Percentiles rank a stretch among this genome's conserved stretches.
Conservation (phyloP, 305 asterid genomes). For the Rubia peregrina region DNA sequence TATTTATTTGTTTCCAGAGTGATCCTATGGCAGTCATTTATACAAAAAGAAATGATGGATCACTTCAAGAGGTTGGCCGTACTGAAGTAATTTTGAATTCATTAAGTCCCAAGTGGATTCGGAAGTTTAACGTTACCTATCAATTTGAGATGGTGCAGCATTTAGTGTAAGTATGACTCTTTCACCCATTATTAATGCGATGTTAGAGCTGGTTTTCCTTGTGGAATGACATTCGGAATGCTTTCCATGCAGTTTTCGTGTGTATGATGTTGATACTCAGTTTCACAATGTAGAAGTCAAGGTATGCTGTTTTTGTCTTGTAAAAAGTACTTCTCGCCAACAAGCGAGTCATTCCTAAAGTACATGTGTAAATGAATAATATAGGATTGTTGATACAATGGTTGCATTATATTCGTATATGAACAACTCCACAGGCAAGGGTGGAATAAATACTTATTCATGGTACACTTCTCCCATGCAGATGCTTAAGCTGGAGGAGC, state of each 20-base stretch:
- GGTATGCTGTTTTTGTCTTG: slow-evolving; percentile 36
- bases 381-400: not conserved
- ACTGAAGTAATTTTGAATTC: slow-evolving; percentile 96
- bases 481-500: slow-evolving; percentile 86
- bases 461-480: slow-evolving; percentile 23
- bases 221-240: slow-evolving; percentile 23
- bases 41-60: slow-evolving; percentile 67
- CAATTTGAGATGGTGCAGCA: slow-evolving; percentile 90
- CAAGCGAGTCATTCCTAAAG: not conserved
- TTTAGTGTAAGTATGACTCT: slow-evolving; percentile 74
- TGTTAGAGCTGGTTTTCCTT: slow-evolving; percentile 15
- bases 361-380: not conserved
- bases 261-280: slow-evolving; percentile 87
- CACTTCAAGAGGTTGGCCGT: slow-evolving; percentile 81
- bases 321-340: not conserved
- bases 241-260: slow-evolving; percentile 60
- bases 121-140: slow-evolving; percentile 57
- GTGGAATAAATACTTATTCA: not conserved
- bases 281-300: slow-evolving; percentile 68
- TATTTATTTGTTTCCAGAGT: slow-evolving; percentile 50
- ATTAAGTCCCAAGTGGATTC: slow-evolving; percentile 85
- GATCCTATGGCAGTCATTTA: slow-evolving; percentile 89
- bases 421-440: not conserved
- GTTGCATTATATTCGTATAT: not conserved
- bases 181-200: slow-evolving; percentile 17